Conservation (phyloP, 1,284 basidiomycete species). For the Sporisorium iseilematis-ciliati region DNA sequence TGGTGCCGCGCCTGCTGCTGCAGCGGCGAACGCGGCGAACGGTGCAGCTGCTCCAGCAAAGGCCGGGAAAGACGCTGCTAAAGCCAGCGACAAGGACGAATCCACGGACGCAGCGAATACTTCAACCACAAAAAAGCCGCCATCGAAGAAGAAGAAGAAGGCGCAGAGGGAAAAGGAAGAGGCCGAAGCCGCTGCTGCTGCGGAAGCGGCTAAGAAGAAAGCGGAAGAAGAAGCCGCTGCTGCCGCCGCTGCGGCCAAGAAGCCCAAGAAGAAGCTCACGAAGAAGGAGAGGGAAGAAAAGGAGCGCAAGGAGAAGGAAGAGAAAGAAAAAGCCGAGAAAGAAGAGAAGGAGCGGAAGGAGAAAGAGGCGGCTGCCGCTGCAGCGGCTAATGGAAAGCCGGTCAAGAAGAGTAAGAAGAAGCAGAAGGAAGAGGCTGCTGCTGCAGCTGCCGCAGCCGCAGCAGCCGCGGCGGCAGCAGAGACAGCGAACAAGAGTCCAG, state of each 20-base stretch:
- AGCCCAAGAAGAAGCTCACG: slow-evolving; percentile 57
- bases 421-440: slow-evolving; percentile 51
- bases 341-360: slow-evolving; percentile 53
- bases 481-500: slow-evolving; percentile 25
- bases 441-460: slow-evolving; percentile 37
- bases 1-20: slow-evolving; percentile 3
- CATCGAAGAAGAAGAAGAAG: slow-evolving; percentile 58
- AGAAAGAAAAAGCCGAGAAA: slow-evolving; percentile 60
- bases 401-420: slow-evolving; percentile 59
- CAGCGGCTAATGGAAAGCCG: slow-evolving; percentile 15
- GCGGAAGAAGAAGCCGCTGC: slow-evolving; percentile 44
- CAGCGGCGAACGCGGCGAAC: slow-evolving; percentile 14
- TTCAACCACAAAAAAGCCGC: slow-evolving; percentile 40
- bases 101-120: slow-evolving; percentile 22
- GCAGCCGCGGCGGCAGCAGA: slow-evolving; percentile 31
- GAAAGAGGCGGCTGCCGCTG: slow-evolving; percentile 42
- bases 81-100: slow-evolving; percentile 46
- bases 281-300: slow-evolving; percentile 54
- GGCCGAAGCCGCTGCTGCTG: slow-evolving; percentile 47
- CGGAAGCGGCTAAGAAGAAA: slow-evolving; percentile 50
- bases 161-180: slow-evolving; percentile 53
- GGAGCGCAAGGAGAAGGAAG: slow-evolving; percentile 49
- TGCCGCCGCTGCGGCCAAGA: slow-evolving; percentile 37
- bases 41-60: slow-evolving; percentile 27
- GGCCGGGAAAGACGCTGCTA: slow-evolving; percentile 32